Base-by-base conservation (phyloP, 2,329 filamentous ascomycete genomes). In the Thelonectria discophora region DNA sequence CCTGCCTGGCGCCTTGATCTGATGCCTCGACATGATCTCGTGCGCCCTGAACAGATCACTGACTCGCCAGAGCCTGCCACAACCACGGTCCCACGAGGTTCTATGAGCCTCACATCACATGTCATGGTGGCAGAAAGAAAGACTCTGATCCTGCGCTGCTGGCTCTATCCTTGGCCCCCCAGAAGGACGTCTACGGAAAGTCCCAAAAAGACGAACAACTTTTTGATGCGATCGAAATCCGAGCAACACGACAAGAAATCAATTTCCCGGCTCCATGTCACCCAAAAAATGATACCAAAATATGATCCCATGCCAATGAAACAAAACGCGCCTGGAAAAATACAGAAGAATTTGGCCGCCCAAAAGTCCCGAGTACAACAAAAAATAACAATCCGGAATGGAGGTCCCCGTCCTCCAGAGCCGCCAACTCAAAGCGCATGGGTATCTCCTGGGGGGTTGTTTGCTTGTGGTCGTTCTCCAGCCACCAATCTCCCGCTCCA, bases 391-490 rank as follows among this genome's bases (percentile, higher is more conserved):
- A 62, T 61, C 62, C 64, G 68, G 60, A 68, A 68, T 72, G 67
- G 68, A 71, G 69, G 64, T 64, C 68, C 64, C 70, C 67, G 49
- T 72, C 42, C 70, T 72, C 69, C 69, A 72, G 56, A 72, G 69
- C 65, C 48, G 60, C 67, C 63, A 68, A 64, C 59, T 58, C 61
- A 68, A 61, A 56, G 60, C 65, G 66, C 67, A 71, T 71, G 70
- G 70, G 68, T 72, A 72, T 72, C 69, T 72, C 60, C 65, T 68
- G 68, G 65, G 63, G 69, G 62, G 67, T 69, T 71, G 68, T 67
- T 70, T 69, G 60, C 63, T 67, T 49, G 68, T 62, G 61, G 61
- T 69, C 65, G 67, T 66, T 58, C 62, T 66, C 62, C 63, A 68
- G 63, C 69, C 68, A 71, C 68, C 63, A 71, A 72, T 69, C 68